phyloP scores from a whole-genome alignment of 805 yeast genomes.

The Priceomyces haplophilus region DNA sequence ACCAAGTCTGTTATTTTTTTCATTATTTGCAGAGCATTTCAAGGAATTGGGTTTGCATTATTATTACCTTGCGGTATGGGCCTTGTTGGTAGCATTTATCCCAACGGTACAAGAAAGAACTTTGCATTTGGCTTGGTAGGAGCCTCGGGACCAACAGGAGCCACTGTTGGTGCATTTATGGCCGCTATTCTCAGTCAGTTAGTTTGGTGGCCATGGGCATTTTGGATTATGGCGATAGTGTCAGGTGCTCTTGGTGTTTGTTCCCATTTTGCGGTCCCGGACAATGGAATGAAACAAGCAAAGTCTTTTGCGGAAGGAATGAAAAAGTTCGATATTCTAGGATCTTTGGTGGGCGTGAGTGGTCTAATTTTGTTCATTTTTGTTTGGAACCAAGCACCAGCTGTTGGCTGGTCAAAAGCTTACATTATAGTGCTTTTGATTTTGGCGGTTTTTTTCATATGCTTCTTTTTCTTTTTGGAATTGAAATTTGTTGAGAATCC shows the following conservation, averaged over 20 bases:
- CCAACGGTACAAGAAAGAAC: constrained; percentile 46
- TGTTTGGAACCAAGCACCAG: constrained; percentile 74
- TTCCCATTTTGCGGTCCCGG: constrained; percentile 40
- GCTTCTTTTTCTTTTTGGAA: constrained; percentile 50
- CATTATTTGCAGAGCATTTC: constrained; percentile 55
- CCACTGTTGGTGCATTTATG: constrained; percentile 52
- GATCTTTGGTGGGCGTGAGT: constrained; percentile 48
- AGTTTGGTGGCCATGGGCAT: constrained; percentile 62
- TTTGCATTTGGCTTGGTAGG: constrained; percentile 57
- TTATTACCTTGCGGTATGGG: constrained; percentile 61
- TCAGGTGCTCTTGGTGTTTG: constrained; percentile 27
- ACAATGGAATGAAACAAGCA: constrained; percentile 4
- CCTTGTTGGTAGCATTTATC: constrained; percentile 44
- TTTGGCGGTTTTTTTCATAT: constrained; percentile 42
- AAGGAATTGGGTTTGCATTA: constrained; percentile 63
- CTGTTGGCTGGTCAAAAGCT: constrained; percentile 60
- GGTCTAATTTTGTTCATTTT: constrained; percentile 65
- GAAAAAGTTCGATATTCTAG: constrained; percentile 21
- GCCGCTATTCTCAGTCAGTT: constrained; percentile 45
- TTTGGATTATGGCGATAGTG: constrained; percentile 45
- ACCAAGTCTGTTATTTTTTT: constrained; percentile 48
- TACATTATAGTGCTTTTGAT: constrained; percentile 58
- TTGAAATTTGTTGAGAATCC: constrained; percentile 45
- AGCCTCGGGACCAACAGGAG: constrained; percentile 63
- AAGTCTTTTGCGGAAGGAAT: constrained; percentile 10